Base-by-base conservation (phyloP, 106 monocot genomes). In the Acorus calamus region DNA sequence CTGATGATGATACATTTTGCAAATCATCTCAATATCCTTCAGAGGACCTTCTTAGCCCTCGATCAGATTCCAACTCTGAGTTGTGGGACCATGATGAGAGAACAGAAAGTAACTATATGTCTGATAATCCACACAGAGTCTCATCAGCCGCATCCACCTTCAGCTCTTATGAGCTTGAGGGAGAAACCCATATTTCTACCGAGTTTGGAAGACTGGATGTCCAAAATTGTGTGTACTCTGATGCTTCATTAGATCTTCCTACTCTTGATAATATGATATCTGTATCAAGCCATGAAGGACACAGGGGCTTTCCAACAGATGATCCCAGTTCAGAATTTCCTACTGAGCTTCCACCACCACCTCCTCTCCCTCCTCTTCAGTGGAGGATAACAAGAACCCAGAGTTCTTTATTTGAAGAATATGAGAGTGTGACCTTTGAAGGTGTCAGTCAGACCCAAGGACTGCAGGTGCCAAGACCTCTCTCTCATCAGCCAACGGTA, bases 1-100 rank as follows among this genome's bases (percentile, higher is more conserved):
- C 98, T 14, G 98, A 98, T 50, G 92, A 92, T 73, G 98, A 92
- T 53, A 88, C 92, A 62, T 99, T 99, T 66, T 81, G 81, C 54
- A 70, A 71, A 77, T 99, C 98, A 11, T 92, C 72, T 59, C 69
- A 66, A 11, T 83, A 81, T 84, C 86, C 83, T 46, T 81, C 83
- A 11, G 84, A 94, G 68, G 80, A 86, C 68, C 52, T 80, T 60
- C 61, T 77, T 14, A 80, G 83, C 57, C 78, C 65, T 52, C 72
- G 54, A 4, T 81, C 86, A 59, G 75, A 81, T 62, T 83, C 88
- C 8, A 81, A 86, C 69, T 88, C 79, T 68, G 98, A 99, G 55
- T 3, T 83, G 12, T 99, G 92, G 91, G 85, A 80, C 7, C 77
- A 71, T 46, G 81, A 88, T 68, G 85, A 83, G 53, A 55, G 5